Evolutionary conservation across 495 filamentous ascomycete genomes (phyloP).

Genomic region (Staphylotrichum tortipilum): DNA sequence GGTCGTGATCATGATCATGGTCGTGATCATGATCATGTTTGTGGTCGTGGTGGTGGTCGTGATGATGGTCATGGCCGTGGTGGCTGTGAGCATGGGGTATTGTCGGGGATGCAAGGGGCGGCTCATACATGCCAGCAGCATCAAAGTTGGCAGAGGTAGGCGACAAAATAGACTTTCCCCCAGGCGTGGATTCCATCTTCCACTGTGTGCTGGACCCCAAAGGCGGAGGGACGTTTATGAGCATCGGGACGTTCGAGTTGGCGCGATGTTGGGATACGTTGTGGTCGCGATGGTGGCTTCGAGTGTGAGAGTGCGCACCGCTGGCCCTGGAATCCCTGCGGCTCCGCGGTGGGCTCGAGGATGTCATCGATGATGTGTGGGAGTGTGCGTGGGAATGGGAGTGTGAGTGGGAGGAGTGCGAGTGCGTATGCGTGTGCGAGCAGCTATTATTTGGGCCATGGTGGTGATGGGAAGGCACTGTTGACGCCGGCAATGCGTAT

Average conservation of each 20-base stretch:
- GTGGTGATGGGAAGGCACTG: conserved; percentile 37
- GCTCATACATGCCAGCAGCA: conserved; percentile 19
- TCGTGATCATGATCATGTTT: conserved; percentile 21
- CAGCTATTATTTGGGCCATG: conserved; percentile 22
- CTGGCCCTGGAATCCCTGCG: conserved; percentile 16
- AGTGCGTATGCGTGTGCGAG: conserved; percentile 5
- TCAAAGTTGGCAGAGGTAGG: conserved; percentile 23
- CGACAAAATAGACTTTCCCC: conserved; percentile 24
- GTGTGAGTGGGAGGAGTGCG: conserved; percentile 19
- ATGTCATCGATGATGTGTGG: conserved; percentile 24
- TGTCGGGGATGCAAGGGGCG: conserved; percentile 11
- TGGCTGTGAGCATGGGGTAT: conserved; percentile 14
- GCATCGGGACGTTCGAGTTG: conserved; percentile 27
- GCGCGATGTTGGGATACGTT: conserved; percentile 27
- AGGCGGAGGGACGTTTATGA: conserved; percentile 28
- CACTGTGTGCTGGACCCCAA: conserved; percentile 19
- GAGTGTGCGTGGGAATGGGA: conserved; percentile 33
- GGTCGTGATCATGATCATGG: conserved; percentile 11
- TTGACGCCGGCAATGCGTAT: conserved; percentile 42
- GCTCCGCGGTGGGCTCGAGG: conserved; percentile 16
- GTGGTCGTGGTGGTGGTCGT: conserved; percentile 11
- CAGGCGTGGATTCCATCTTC: conserved; percentile 25
- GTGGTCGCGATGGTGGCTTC: conserved; percentile 16
- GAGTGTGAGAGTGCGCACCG: conserved; percentile 18
- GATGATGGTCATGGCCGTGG: conserved; percentile 19